Evolutionary conservation across 306 rosid species (phyloP), one percentile per base, ranked within the genome.

Genomic region (Adenanthera pavonina): DNA sequence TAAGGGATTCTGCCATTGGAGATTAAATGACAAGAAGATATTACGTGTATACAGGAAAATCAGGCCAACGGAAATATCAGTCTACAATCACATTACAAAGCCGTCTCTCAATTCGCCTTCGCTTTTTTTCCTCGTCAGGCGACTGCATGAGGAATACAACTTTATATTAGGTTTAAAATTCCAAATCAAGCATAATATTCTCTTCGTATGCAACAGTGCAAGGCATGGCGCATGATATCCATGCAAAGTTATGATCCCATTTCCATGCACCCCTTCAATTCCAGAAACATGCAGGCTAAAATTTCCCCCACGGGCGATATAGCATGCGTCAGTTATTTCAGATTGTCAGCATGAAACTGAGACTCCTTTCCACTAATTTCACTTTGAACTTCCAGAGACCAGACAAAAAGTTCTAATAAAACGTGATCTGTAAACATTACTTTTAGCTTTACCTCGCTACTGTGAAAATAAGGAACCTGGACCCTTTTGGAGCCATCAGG

Each of bases 401-500:
- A 17, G 36, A 69, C 30, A 17, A 34, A 3, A n/a, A 19, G 40
- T 46, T 74, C 34, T 7, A 62, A 25, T 56, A 61, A 62, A 74
- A 56, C 53, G 25, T 25, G 72, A 13, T 43, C 74, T 49, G 46
- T 36, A 34, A 25, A 51, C 53, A 64, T 52, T 34, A 60, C 52
- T 70, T 61, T 35, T 8, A 80, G 77, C 19, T 6, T 80, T 85
- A 92, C 99, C 97, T 85, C 96, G 35, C 87, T 71, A 44, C 80
- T 78, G 64, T 86, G 81, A 77, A 83, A 91, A 83, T 86, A 87
- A 12, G 97, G 96, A 86, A 90, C 93, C 78, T 84, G 89, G 15
- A 95, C 79, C 86, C 99, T 91, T 84, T 95, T 95, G 56, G 98
- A 95, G 80, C 99, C 97, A 89, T 91, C 97, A 66, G 94, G 96